Evolutionary conservation across 75 land plant species (phyloP), one percentile per base, ranked within the genome.

Genomic region (Pinus taeda): DNA sequence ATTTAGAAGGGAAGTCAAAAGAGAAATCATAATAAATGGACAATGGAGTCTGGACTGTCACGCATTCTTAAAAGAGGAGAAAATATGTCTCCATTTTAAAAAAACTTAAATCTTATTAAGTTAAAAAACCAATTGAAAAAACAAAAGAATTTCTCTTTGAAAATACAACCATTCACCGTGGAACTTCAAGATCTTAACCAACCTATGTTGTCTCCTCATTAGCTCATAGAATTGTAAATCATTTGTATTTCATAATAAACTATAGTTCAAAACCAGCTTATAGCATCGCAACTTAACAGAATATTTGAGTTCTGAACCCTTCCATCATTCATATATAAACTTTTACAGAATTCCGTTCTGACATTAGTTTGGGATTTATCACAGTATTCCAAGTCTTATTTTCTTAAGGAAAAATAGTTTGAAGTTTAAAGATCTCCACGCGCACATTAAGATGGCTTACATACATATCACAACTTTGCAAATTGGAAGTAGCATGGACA

Each of bases 361-460:
- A 65, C 42, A 9, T 65, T 15, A 36, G 37, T 17, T 65, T 9
- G 15, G 36, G n/a, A 6, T 18, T 20, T 65, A 30, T 33, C 69
- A 65, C 42, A 65, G 36, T 65, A 36, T 65, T 65, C 15, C 6
- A 33, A 65, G 39, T 36, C 6, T 42, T 69, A 17, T 42, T 69
- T 37, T 74, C 33, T 57, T 12, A 74, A 14, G 75, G 61, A 77
- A n/a, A 77, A 73, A 77, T 26, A 29, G 6, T 45, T 20, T 77
- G 55, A 3, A 69, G 3, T 42, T n/a, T 9, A 37, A 69, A 39
- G 55, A 39, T 39, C 7, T 65, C 72, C 36, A 12, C 24, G n/a
- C 13, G 21, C 53, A 69, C 42, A 69, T 69, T n/a, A 69, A 66
- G 39, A n/a, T 6, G 12, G 9, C 20, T 36, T 67, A 39, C 49